Base-by-base conservation (phyloP, 2,329 filamentous ascomycete genomes). In the Sarocladium oryzae region DNA sequence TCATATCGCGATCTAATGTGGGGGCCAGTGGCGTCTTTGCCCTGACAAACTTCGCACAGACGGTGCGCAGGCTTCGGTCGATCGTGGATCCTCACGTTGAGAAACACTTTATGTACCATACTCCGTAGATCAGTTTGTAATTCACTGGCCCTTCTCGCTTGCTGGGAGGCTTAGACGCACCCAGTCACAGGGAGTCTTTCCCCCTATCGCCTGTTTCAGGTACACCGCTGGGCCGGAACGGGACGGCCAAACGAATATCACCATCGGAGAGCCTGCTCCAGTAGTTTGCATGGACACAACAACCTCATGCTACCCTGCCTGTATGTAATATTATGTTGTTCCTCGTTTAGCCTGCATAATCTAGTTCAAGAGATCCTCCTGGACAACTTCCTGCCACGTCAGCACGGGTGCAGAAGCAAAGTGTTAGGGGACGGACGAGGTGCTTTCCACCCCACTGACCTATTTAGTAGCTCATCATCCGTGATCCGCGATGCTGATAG, bases 351-450 rank as follows among this genome's bases (percentile, higher is more conserved):
- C n/a, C n/a, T n/a, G n/a, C n/a, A n/a, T n/a, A 32, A 32, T 32
- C 9, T 8, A 37, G 10, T 6, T 10, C n/a, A n/a, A 10, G 16
- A 37, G n/a, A 8, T 7, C n/a, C n/a, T 41, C 9, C 7, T 11
- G n/a, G 38, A 7, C n/a, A 18, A 16, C 3, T 13, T 20, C 23
- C 9, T 28, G 40, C 21, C 40, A 45, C 40, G 40, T 45, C 40
- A 45, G n/a, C n/a, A 30, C 28, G 28, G 13, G 13, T 13, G 7
- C 7, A 48, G 24, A 48, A 48, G 43, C 43, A 48, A 48, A 32
- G 21, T 21, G 28, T 21, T 48, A n/a, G 7, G 40, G 43, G 43
- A 48, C 26, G 43, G 43, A 48, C 43, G 26, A n/a, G 43, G 7
- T 16, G 23, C 7, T 30, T 30, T 30, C 28, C 16, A 23, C 23